Evolutionary conservation across 2,329 filamentous ascomycete genomes (phyloP).

Genomic region (Cercospora canescens): DNA sequence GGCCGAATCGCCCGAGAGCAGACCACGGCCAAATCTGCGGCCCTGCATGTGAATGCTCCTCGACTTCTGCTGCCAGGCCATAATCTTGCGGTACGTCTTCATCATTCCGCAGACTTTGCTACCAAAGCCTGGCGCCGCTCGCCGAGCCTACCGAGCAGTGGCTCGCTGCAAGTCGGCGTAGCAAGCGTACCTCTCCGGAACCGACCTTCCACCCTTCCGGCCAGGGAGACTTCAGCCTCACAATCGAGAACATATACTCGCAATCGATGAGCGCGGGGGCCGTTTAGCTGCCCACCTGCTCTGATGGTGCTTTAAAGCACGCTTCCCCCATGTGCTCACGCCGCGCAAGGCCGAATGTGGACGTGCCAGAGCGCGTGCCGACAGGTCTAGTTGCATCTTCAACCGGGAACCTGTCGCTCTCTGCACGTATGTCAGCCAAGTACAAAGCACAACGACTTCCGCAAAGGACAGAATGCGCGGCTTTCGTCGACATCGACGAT

Average conservation of each 20-base stretch:
- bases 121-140: neutral
- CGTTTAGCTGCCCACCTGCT: neutral
- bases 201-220: neutral
- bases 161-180: neutral
- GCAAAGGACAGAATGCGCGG: neutral
- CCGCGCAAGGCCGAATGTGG: neutral
- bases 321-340: neutral
- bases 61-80: neutral
- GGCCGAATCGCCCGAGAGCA: neutral
- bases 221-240: neutral
- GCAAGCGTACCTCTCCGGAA: slow-evolving; percentile 5
- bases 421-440: neutral
- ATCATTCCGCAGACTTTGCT: neutral
- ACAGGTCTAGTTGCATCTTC: neutral
- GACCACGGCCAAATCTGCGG: neutral
- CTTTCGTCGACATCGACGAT: slow-evolving; percentile 1
- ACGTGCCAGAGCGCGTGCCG: neutral
- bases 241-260: slow-evolving; percentile 2
- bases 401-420: neutral
- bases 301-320: neutral
- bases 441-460: neutral
- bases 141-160: neutral
- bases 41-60: neutral
- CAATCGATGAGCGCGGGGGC: neutral
- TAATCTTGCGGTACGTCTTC: slow-evolving; percentile 2